A percentile compares a stretch with the other conserved stretches of the same genome.
phyloP scores from a whole-genome alignment of 257 asterid species.

The Solanum appendiculatum region DNA sequence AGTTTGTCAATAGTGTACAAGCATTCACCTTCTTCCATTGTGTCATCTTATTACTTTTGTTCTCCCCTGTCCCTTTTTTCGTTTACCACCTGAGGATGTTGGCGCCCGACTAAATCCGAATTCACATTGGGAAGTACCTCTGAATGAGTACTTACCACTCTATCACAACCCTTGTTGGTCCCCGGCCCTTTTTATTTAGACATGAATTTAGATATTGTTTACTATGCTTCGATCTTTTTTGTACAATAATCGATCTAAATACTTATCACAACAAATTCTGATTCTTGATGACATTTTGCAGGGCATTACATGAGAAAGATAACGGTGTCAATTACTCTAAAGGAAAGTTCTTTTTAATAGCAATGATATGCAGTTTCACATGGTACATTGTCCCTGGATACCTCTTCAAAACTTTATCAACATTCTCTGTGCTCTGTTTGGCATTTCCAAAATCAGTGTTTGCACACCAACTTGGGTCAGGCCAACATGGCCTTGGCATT shows the following conservation, averaged over 20 bases:
- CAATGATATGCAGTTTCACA: slow-evolving; percentile 34
- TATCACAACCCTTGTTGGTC: neutral
- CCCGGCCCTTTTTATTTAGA: too few relatives aligned
- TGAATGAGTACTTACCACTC: neutral
- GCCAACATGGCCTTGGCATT: slow-evolving; percentile 55
- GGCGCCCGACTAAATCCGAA: too few relatives aligned
- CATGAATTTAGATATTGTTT: neutral
- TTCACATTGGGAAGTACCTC: too few relatives aligned
- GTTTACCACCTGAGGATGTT: too few relatives aligned
- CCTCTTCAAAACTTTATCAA: slow-evolving; percentile 28
- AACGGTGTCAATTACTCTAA: slow-evolving; percentile 7
- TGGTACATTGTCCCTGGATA: slow-evolving; percentile 56
- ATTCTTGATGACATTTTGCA: slow-evolving; percentile 10
- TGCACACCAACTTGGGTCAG: slow-evolving; percentile 62
- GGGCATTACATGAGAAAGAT: slow-evolving; percentile 65
- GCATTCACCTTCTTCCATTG: neutral
- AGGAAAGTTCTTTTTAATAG: slow-evolving; percentile 52
- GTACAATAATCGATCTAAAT: neutral
- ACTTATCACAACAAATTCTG: neutral
- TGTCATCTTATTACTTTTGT: neutral
- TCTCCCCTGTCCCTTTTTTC: neutral
- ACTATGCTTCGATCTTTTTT: neutral
- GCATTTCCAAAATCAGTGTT: slow-evolving; percentile 34
- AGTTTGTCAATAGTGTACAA: neutral
- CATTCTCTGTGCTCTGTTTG: slow-evolving; percentile 44